Base-by-base conservation (phyloP, 2,329 filamentous ascomycete genomes). In the Pyrenochaeta sp. region DNA sequence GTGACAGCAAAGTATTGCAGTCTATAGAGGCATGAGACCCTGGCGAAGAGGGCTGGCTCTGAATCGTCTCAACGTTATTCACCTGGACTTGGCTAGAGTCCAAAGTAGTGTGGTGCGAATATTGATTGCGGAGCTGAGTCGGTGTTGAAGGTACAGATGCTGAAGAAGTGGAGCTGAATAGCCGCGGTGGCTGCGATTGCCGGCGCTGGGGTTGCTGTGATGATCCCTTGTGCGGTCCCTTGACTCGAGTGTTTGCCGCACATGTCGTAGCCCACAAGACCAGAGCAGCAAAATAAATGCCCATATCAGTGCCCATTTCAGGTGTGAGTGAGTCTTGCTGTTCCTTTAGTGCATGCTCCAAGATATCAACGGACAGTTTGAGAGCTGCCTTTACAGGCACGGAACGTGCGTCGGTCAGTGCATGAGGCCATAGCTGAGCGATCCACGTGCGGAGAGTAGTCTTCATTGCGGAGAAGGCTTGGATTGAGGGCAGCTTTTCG, bases 401-500 rank as follows among this genome's bases (percentile, higher is more conserved):
- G 14, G 41, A n/a, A 21, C 62, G 57, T 1, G 47, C 23, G 2
- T 63, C 56, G 3, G 36, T 17, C 9, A 36, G 21, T 4, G 46
- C 3, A n/a, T 44, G 20, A 15, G 58, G 52, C 71, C 68, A 74
- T 2, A 75, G 54, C 14, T 63, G 64, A 11, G 46, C 49, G n/a
- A 74, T 60, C 78, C 79, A 81, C 1, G 64, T 56, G 10, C 64
- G 63, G 7, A 78, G 61, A 1, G 66, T 69, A 3, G 61, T 52
- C 50, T 75, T 77, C 6, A 74, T 56, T 5, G 39, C 52, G 14
- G 58, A 51, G 53, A 75, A 77, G n/a, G 72, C 69, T 12, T 66
- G 64, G 6, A 64, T 62, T 12, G 68, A 67, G 20, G 68, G 52
- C 2, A 80, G 62, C 44, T 80, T 79, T 51, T 78, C 75, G 1